Evolutionary conservation across 2,329 filamentous ascomycete genomes (phyloP).

Genomic region (Cadophora gregata): DNA sequence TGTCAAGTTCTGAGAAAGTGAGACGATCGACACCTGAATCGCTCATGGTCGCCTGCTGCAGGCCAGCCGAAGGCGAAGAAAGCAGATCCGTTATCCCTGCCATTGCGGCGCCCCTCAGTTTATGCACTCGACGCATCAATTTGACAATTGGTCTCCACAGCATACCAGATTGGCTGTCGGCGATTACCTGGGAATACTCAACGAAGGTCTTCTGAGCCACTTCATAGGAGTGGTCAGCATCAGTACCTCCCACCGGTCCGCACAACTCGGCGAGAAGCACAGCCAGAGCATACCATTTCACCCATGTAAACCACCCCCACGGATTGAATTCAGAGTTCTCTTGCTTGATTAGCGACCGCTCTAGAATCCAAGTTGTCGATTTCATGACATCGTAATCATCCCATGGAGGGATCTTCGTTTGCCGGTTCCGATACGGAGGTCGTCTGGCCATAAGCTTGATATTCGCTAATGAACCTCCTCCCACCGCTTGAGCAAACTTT

Average conservation of each 20-base stretch:
- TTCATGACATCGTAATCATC: conserved; percentile 24
- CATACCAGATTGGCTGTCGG: conserved; percentile 24
- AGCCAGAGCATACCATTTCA: conserved; percentile 25
- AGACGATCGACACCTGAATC: neutral
- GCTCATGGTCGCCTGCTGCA: neutral
- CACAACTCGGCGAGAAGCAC: conserved; percentile 23
- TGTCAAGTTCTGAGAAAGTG: neutral
- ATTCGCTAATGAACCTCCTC: conserved; percentile 15
- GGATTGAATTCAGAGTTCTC: conserved; percentile 10
- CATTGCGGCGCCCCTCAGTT: neutral
- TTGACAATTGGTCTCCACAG: conserved; percentile 26
- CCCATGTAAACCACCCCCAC: conserved; percentile 24
- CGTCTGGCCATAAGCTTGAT: conserved; percentile 22
- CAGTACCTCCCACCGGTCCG: conserved; percentile 1
- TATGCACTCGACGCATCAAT: conserved; percentile 23
- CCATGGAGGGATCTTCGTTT: conserved; percentile 14
- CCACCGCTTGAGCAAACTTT: conserved; percentile 19
- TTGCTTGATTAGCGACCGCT: conserved; percentile 15
- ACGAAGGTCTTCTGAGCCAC: conserved; percentile 21
- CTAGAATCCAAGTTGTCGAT: conserved; percentile 17
- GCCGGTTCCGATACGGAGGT: conserved; percentile 17
- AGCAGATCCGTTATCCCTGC: neutral
- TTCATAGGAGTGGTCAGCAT: conserved; percentile 6
- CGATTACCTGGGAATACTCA: conserved; percentile 17
- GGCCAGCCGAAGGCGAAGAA: neutral